Evolutionary conservation across 768 basidiomycete genomes (phyloP).

Genomic region (Pulveroboletus sp.): DNA sequence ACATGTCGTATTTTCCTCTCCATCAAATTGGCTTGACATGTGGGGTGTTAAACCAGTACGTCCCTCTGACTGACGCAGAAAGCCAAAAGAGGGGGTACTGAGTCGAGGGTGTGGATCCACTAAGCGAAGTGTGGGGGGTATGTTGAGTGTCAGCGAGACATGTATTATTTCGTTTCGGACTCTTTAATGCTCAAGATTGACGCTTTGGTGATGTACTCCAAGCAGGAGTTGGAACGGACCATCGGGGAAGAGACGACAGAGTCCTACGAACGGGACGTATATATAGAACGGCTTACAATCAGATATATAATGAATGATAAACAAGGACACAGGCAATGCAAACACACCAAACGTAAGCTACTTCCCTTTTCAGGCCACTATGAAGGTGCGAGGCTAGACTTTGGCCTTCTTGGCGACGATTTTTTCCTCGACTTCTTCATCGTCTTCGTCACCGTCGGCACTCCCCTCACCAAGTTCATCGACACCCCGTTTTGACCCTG

Average conservation of each 20-base stretch:
- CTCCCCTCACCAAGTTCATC: slow-evolving; percentile 19
- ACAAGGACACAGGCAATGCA: background rate
- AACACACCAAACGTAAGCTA: background rate
- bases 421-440: slow-evolving; percentile 1
- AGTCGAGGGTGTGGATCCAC: background rate
- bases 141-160: no score
- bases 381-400: slow-evolving; percentile 12
- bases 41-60: slow-evolving; percentile 42
- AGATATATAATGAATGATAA: slow-evolving; percentile 18
- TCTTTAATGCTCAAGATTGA: background rate
- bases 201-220: no score
- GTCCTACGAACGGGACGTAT: background rate
- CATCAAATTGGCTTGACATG: background rate
- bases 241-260: no score
- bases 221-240: no score
- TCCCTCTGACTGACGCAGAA: slow-evolving; percentile 63
- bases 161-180: no score
- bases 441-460: slow-evolving; percentile 9
- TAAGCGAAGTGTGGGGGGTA: no score
- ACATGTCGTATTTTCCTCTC: no score
- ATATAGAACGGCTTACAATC: slow-evolving; percentile 1
- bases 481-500: slow-evolving; percentile 24
- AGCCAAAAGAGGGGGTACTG: slow-evolving; percentile 33
- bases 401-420: slow-evolving; percentile 22
- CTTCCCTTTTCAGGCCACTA: background rate